A percentile compares a stretch with the other conserved stretches of the same genome.
Evolutionary conservation across 2,329 filamentous ascomycete species (phyloP).

Genomic region (Penicillium griseofulvum): DNA sequence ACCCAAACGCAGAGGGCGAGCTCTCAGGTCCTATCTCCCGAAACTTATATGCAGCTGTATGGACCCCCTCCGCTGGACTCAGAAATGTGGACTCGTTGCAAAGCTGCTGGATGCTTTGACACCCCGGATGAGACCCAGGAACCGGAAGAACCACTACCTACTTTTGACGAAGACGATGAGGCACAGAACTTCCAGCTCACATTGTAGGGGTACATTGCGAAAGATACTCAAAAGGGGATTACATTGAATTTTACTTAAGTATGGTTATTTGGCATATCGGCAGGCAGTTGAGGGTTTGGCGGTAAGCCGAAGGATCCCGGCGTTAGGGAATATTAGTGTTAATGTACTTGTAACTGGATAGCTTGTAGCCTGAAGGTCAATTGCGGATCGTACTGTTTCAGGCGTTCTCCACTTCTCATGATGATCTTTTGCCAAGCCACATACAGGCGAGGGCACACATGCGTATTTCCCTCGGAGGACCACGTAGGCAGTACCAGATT

Average conservation of each 20-base stretch:
- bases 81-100: conserved; percentile 45
- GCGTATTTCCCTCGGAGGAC: conserved; percentile 1
- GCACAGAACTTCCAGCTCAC: conserved; percentile 41
- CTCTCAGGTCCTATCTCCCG: conserved; percentile 37
- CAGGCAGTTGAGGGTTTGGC: conserved; percentile 4
- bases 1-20: conserved; percentile 18
- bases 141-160: conserved; percentile 29
- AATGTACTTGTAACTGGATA: conserved; percentile 7
- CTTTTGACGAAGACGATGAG: conserved; percentile 42
- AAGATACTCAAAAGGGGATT: neutral
- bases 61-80: conserved; percentile 43
- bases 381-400: conserved; percentile 29
- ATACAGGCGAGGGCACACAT: conserved; percentile 18
- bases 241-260: conserved; percentile 8
- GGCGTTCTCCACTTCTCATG: conserved; percentile 20
- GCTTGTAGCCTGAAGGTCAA: neutral
- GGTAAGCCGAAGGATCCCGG: conserved; percentile 10
- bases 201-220: conserved; percentile 21
- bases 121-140: conserved; percentile 19
- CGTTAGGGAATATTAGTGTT: conserved; percentile 13
- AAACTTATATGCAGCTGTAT: conserved; percentile 44
- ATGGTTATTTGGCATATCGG: conserved; percentile 9
- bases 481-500: conserved; percentile 4
- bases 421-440: conserved; percentile 17
- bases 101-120: conserved; percentile 40